phyloP scores from a whole-genome alignment of 106 monocot species.

The Dactylorhiza incarnata region DNA sequence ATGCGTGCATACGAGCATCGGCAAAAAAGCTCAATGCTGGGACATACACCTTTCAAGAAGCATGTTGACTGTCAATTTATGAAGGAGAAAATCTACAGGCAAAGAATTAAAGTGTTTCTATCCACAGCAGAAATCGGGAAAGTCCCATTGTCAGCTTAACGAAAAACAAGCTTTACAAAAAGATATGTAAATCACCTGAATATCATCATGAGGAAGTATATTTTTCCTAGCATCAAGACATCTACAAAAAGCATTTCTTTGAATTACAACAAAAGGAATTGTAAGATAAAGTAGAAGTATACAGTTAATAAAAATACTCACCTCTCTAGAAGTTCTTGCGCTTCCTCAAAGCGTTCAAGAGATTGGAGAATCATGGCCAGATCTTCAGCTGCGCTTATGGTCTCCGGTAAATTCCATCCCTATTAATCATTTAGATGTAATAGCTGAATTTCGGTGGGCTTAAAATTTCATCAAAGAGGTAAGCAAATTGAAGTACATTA shows the following conservation, averaged over 20 bases:
- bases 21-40: too few relatives aligned
- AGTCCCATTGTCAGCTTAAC: not conserved
- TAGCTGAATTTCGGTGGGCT: not conserved
- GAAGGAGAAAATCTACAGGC: too few relatives aligned
- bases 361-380: slow-evolving; percentile 75
- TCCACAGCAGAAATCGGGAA: too few relatives aligned
- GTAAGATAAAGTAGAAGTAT: not conserved
- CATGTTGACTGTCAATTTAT: too few relatives aligned
- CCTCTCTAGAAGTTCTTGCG: slow-evolving; percentile 73
- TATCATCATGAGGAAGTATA: slow-evolving; percentile 53
- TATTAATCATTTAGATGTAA: slow-evolving; percentile 19
- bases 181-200: not conserved
- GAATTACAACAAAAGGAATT: slow-evolving; percentile 7
- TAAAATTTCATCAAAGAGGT: not conserved
- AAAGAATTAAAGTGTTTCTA: too few relatives aligned
- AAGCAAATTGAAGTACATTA: not conserved
- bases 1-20: too few relatives aligned
- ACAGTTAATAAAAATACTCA: slow-evolving; percentile 15
- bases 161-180: not conserved
- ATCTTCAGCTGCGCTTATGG: slow-evolving; percentile 56
- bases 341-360: slow-evolving; percentile 58
- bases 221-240: slow-evolving; percentile 58
- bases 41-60: too few relatives aligned
- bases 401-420: slow-evolving; percentile 91
- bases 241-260: slow-evolving; percentile 27